Conservation (phyloP, 2,329 filamentous ascomycete species). For the Coniochaeta sp. region DNA sequence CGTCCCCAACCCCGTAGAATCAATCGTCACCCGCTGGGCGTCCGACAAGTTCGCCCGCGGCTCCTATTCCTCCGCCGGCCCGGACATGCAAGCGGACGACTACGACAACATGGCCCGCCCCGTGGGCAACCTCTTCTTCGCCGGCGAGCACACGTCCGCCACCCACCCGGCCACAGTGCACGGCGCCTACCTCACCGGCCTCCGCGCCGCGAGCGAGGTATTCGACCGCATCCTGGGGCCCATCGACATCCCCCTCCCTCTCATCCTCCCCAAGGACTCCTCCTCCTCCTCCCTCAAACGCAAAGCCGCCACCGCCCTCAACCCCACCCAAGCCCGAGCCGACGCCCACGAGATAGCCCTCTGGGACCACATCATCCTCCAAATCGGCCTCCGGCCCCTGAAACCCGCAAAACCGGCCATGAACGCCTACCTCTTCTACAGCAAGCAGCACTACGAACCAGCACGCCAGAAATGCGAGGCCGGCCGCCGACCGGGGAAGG, state of each 20-base stretch:
- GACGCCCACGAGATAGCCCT: conserved; percentile 51
- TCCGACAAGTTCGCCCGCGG: conserved; percentile 86
- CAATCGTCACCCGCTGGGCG: conserved; percentile 87
- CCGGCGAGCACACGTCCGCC: conserved; percentile 91
- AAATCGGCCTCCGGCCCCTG: conserved; percentile 67
- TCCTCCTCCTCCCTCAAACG: conserved; percentile 45
- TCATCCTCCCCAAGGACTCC: conserved; percentile 66
- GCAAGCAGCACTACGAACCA: conserved; percentile 62
- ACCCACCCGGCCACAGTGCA: conserved; percentile 97
- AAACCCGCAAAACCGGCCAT: conserved; percentile 67
- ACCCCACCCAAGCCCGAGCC: conserved; percentile 43
- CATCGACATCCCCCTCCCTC: conserved; percentile 66
- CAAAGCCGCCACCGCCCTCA: conserved; percentile 32
- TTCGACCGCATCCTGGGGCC: conserved; percentile 74
- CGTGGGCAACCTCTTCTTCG: conserved; percentile 86
- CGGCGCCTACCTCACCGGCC: conserved; percentile 87
- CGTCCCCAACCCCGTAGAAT: conserved; percentile 75
- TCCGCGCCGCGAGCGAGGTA: conserved; percentile 83
- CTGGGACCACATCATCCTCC: conserved; percentile 41
- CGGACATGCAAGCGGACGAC: conserved; percentile 74
- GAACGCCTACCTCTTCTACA: conserved; percentile 86
- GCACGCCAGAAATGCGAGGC: conserved; percentile 56
- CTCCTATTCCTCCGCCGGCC: conserved; percentile 90
- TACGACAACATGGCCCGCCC: conserved; percentile 86
- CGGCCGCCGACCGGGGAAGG: conserved; percentile 55